Evolutionary conservation across 225 moss, liverwort and hornwort genomes (phyloP), one percentile per base, ranked within the genome.

Genomic region (Pseudisothecium myosuroides): DNA sequence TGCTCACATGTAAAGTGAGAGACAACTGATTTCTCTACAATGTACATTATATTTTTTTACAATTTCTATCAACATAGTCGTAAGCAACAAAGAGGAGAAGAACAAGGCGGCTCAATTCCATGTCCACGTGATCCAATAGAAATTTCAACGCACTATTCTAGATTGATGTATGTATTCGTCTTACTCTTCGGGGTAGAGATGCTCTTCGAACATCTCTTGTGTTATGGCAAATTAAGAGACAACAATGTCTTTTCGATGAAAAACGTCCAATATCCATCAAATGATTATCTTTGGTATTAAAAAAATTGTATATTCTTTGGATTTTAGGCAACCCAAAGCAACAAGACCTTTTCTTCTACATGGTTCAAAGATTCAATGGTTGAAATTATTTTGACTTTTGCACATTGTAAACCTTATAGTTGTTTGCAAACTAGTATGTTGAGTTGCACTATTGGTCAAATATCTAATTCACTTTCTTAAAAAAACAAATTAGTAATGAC

Each of bases 21-120:
- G n/a, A 1, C 12, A 22, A n/a, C 2, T 0, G 0, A 37, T 11
- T 7, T 67, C 2, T n/a, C 37, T 22, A n/a, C n/a, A 22, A 23
- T 6, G 13, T 4, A n/a, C 13, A 13, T n/a, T 68, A n/a, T 68
- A 0, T 22, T n/a, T n/a, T 68, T 13, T 23, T n/a, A 13, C 4
- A 13, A 23, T 68, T 68, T 68, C 4, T 68, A 68, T n/a, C 7
- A n/a, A n/a, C 4, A 22, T 68, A 22, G 2, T 22, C 1, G n/a
- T 22, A 3, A 41, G 26, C 26, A 41, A 41, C 26, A 71, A 26
- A 41, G 11, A 67, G 4, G 20, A 66, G 10, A 34, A 65, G 19
- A 20, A 37, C 37, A 67, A 37, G 37, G 71, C n/a, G n/a, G 9
- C 1, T 5, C 5, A 41, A 71, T 41, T 71, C 9, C 26, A 26